phyloP scores from a whole-genome alignment of 164 flowering plant genomes.

The Annona squamosa region DNA sequence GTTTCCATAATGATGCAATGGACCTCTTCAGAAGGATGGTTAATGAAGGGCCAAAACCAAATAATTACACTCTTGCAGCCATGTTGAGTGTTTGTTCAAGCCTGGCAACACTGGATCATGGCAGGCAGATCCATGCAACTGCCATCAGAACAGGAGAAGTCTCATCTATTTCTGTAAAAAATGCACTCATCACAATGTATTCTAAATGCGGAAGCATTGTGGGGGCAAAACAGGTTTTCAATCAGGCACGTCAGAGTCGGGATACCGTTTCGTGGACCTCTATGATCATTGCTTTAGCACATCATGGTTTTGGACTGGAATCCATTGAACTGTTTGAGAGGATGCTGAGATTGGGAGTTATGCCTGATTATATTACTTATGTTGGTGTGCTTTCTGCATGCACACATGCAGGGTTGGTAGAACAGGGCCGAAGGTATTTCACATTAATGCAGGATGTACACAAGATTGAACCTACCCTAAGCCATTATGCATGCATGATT shows the following conservation, averaged over 20 bases:
- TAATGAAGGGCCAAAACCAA: conserved; percentile 62
- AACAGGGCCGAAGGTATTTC: conserved; percentile 48
- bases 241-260: conserved; percentile 19
- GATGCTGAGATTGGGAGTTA: conserved; percentile 44
- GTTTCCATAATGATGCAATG: conserved; percentile 49
- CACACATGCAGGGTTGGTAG: conserved; percentile 68
- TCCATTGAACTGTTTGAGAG: conserved; percentile 59
- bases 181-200: conserved; percentile 77
- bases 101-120: conserved; percentile 61
- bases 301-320: conserved; percentile 74
- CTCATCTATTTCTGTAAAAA: conserved; percentile 57
- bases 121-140: conserved; percentile 64
- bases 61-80: conserved; percentile 63
- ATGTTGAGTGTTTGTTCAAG: conserved; percentile 64
- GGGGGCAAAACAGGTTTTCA: conserved; percentile 49
- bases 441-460: conserved; percentile 45
- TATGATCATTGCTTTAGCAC: conserved; percentile 76
- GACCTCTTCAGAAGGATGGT: conserved; percentile 63
- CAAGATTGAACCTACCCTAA: conserved; percentile 52
- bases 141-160: conserved; percentile 47
- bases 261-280: conserved; percentile 87
- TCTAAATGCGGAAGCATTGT: conserved; percentile 61
- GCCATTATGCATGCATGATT: conserved; percentile 82
- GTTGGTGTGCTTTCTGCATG: conserved; percentile 89
- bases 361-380: conserved; percentile 84